These are phyloP conservation scores for Backusella macrospora DNA, from an alignment of 192 early-diverging fungal species.

Conservation along the genomic window DNA sequence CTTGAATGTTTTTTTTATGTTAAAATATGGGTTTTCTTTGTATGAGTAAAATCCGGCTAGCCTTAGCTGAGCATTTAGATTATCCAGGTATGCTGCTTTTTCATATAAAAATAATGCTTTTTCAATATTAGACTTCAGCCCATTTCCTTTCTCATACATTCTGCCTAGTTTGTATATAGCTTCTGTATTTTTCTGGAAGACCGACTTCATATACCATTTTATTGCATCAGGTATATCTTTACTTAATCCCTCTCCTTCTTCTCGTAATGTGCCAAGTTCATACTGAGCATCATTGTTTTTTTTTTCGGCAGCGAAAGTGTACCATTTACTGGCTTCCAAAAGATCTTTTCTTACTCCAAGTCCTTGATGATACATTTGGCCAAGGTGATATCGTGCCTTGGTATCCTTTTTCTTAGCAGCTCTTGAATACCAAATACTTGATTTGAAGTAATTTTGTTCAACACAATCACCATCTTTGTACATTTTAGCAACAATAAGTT, in stretches of 20 bases:
- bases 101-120: background rate
- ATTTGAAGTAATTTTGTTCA: conserved; percentile 2
- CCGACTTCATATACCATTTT: background rate
- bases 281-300: background rate
- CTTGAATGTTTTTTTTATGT: conserved; percentile 24
- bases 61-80: background rate
- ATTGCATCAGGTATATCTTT: background rate
- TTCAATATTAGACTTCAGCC: background rate
- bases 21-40: conserved; percentile 23
- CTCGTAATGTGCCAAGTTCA: background rate
- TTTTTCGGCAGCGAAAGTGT: background rate
- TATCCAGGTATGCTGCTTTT: background rate
- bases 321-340: conserved; percentile 1
- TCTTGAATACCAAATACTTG: conserved; percentile 38
- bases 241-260: conserved; percentile 1
- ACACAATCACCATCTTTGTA: background rate
- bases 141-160: background rate
- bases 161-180: background rate
- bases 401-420: conserved; percentile 29
- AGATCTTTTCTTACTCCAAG: conserved; percentile 13
- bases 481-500: too few species aligned
- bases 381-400: conserved; percentile 29
- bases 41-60: background rate
- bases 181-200: background rate
- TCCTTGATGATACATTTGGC: conserved; percentile 17